Base-by-base conservation (phyloP, 768 basidiomycete species). In the Mycena capillaripes region DNA sequence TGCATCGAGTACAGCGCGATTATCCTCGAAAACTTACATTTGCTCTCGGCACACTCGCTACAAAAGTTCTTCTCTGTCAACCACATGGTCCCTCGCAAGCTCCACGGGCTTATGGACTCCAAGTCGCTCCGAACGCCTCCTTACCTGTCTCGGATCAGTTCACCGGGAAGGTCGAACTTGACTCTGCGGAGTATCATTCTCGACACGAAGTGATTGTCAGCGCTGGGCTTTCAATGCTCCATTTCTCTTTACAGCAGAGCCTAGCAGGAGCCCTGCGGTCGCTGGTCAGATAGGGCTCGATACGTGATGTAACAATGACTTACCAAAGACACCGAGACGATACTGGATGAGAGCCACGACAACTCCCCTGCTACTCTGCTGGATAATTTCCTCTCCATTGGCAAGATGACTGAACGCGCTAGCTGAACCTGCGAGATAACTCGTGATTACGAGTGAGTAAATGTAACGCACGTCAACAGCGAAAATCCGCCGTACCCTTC, bases 301-400 rank as follows among this genome's bases (percentile, higher is more conserved):
- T 25, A 2, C n/a, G n/a, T n/a, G 36, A 8, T 12, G 34, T 21
- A 32, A 32, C n/a, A 32, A 16, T 1, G n/a, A 29, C 61, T 34
- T n/a, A 58, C 73, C 62, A n/a, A 84, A 86, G 3, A 86, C 65
- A 1, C 86, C 86, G 3, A 87, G 71, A 17, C 86, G 81, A 63
- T 87, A 87, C 70, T 87, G 86, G 12, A 85, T 81, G 30, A 83
- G 66, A 16, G 86, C 85, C 4, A 80, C 81, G 0, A 86, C 78
- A 2, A 83, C 79, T 3, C 79, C 79, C 23, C 82, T 79, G 17
- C 78, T 79, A 30, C 84, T 79, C 70, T 82, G 80, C 4, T 76
- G 71, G 27, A 86, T 77, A 23, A 86, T 74, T 62, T 84, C 83
- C 36, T 81, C 79, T 23, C 84, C 84, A 50, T 79, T 71, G 38